Evolutionary conservation across 1,139 yeast genomes (phyloP).

Genomic region (Casaregolazyma suthepensis): DNA sequence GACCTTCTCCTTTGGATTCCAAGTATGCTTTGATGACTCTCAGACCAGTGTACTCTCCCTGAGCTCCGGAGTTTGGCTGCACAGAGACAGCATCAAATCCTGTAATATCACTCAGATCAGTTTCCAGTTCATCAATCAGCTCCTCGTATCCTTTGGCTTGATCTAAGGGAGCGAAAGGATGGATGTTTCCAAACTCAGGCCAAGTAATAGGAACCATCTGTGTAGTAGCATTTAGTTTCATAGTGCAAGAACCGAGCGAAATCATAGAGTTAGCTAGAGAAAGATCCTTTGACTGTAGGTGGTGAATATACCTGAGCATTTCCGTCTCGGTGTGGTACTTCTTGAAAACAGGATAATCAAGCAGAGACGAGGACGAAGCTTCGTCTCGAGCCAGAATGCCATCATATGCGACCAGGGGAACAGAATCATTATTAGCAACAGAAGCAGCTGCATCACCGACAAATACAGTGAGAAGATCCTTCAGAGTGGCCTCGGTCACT

Average conservation of each 20-base stretch:
- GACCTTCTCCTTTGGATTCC: conserved; percentile 60
- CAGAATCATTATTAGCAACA: conserved; percentile 10
- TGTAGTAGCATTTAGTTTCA: conserved; percentile 93
- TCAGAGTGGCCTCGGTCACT: conserved; percentile 57
- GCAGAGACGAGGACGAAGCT: conserved; percentile 43
- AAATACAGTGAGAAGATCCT: conserved; percentile 38
- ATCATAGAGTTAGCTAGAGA: conserved; percentile 96
- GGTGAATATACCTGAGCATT: conserved; percentile 83
- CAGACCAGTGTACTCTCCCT: conserved; percentile 94
- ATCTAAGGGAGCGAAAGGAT: conserved; percentile 85
- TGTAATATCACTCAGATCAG: conserved; percentile 87
- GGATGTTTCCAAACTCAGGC: conserved; percentile 84
- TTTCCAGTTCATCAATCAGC: conserved; percentile 68
- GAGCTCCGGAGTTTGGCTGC: conserved; percentile 98
- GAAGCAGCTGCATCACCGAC: conserved; percentile 15
- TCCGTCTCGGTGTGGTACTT: conserved; percentile 90
- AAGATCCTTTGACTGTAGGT: conserved; percentile 79
- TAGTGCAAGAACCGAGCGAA: conserved; percentile 94
- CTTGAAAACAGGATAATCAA: conserved; percentile 76
- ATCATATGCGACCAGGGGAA: conserved; percentile 38
- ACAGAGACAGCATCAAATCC: conserved; percentile 88
- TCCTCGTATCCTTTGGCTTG: conserved; percentile 84
- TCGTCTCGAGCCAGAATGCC: conserved; percentile 46
- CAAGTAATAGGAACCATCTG: conserved; percentile 92
- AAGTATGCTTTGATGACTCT: conserved; percentile 79